Evolutionary conservation across 345 rosid genomes (phyloP), one percentile per base, ranked within the genome.

Genomic region (Isatis tinctoria): DNA sequence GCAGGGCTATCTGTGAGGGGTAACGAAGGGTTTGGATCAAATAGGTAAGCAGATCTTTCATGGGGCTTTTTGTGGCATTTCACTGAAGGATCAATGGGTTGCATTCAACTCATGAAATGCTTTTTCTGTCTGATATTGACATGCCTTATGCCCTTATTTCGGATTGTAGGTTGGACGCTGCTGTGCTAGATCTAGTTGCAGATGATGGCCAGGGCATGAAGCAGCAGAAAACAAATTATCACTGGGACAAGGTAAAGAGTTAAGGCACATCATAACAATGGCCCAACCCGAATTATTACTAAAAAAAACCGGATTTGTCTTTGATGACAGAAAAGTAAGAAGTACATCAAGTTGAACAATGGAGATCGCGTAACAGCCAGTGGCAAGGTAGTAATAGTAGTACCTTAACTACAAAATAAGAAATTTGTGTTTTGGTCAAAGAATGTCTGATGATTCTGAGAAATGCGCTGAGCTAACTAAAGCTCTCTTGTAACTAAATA

Each of bases 351-450:
- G 83, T 79, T 92, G 82, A 95, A 95, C 81, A 90, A 92, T 72
- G 96, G 98, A 69, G 99, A 95, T 45, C 91, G 90, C 27, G 97
- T 92, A 72, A 88, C 99, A 35, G 99, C 99, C 51, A 95, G 97
- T 76, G 99, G 98, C 74, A 92, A 95, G 98, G 98, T 95, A 88
- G 26, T 61, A 26, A 4, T 32, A 60, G 7, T 17, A 37, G 49
- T 2, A 37, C 35, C 33, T 30, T 65, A 22, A 40, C 24, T 60
- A 45, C 48, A 10, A 13, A 11, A 17, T n/a, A 18, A 30, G 48
- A 27, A 13, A 39, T 48, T 10, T 26, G 13, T 44, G 36, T 45
- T 65, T 17, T 52, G 61, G 44, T 20, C 36, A 10, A 12, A 59
- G 24, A 74, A 69, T 27, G 28, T 32, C 43, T n/a, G 57, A 62